Percentiles rank a stretch among this genome's conserved stretches.
Evolutionary conservation across 2,329 filamentous ascomycete genomes (phyloP).

Genomic region (Nemania sp.): DNA sequence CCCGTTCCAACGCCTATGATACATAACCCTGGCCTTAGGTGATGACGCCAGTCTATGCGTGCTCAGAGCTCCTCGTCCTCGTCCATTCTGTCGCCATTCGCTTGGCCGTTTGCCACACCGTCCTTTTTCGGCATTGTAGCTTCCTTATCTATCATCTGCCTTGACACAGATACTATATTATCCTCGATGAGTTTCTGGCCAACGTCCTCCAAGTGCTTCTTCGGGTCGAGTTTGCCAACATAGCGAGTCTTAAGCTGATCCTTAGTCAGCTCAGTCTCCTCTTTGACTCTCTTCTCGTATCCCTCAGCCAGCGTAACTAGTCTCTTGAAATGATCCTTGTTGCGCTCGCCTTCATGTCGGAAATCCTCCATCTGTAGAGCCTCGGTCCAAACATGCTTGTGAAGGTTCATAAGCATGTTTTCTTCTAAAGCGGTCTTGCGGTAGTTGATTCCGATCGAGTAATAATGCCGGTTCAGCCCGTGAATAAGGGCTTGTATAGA

Average conservation of each 20-base stretch:
- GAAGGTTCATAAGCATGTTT: conserved; percentile 99
- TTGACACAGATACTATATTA: conserved; percentile 97
- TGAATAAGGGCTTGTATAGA: conserved; percentile 99
- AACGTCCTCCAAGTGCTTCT: conserved; percentile 98
- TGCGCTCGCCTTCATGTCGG: conserved; percentile 77
- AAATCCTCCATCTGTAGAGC: conserved; percentile 97
- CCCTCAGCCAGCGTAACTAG: conserved; percentile 89
- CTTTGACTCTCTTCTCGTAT: conserved; percentile 98
- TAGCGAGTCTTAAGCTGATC: conserved; percentile 99
- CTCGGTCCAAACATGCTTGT: conserved; percentile 99
- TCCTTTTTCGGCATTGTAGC: conserved; percentile 84
- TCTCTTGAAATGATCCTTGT: conserved; percentile 84
- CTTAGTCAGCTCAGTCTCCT: conserved; percentile 95
- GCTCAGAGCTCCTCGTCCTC: conserved; percentile 59
- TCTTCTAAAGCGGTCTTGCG: conserved; percentile 96
- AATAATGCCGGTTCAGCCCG: conserved; percentile 97
- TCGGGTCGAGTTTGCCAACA: conserved; percentile 97
- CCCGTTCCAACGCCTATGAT: conserved; percentile 37
- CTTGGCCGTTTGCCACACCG: conserved; percentile 51
- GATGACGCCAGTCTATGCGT: conserved; percentile 31
- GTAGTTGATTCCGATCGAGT: conserved; percentile 98
- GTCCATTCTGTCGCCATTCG: conserved; percentile 68
- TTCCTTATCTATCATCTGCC: conserved; percentile 99
- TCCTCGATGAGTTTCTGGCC: conserved; percentile 97
- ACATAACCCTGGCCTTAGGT: conserved; percentile 32